These are phyloP conservation scores for Termitomyces sp. DNA, from an alignment of 768 basidiomycete species.

Conservation along the genomic window DNA sequence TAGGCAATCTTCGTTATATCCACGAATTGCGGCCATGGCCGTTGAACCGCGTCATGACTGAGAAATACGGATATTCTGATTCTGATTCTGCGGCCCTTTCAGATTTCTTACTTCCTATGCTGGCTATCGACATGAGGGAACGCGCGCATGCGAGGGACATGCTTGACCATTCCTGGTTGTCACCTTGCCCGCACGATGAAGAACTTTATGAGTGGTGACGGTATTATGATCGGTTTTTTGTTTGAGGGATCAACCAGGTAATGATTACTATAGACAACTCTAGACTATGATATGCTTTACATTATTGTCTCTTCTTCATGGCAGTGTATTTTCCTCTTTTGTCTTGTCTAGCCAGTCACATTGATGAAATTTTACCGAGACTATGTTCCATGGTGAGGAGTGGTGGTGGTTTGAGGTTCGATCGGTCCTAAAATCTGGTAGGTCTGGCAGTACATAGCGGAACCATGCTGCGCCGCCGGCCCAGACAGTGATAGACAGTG, in stretches of 20 bases:
- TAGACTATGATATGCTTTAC: constrained; percentile 2
- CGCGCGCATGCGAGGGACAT: constrained; percentile 73
- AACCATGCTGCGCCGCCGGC: background rate
- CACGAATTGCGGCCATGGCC: constrained; percentile 77
- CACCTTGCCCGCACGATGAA: constrained; percentile 35
- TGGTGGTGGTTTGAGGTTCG: background rate
- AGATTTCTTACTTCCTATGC: constrained; percentile 73
- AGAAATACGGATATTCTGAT: constrained; percentile 78
- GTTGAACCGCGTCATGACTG: constrained; percentile 76
- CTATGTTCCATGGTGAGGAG: background rate
- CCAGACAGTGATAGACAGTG: background rate
- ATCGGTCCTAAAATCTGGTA: background rate
- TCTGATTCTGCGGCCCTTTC: constrained; percentile 57
- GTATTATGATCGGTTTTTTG: background rate
- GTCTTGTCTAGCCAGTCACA: background rate
- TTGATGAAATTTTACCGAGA: background rate
- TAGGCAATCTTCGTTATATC: constrained; percentile 71
- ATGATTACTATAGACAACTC: background rate
- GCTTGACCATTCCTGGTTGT: constrained; percentile 73
- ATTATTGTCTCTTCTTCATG: background rate
- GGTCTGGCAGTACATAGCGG: background rate
- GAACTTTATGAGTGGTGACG: constrained; percentile 41
- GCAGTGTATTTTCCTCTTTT: background rate
- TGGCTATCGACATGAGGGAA: constrained; percentile 61
- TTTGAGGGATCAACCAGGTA: background rate